Base-by-base conservation (phyloP, 306 rosid genomes). In the Trifolium pratense region DNA sequence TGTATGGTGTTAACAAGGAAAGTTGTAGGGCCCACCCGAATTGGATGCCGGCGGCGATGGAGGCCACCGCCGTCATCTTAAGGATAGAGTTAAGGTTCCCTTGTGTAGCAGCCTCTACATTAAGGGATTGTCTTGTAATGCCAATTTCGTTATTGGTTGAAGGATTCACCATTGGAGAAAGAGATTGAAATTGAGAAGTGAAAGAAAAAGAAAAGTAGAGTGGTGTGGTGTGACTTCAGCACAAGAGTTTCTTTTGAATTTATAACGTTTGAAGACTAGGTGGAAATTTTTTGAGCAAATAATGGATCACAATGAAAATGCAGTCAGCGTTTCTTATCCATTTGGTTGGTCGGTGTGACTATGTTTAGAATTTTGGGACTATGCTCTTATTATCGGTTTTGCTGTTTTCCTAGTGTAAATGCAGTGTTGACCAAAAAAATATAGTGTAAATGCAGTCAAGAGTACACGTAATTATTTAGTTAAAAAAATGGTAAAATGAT, bases 1-100 rank as follows among this genome's bases (percentile, higher is more conserved):
- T 83, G 12, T 92, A 92, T 0, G 97, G 96, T 3, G 97, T 92
- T 0, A 92, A 21, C 0, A 92, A 42, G 0, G 94, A 90, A 0
- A 92, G 92, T 23, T 92, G 94, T 0, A 92, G 78, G 2, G 97
- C 97, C 97, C 97, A 90, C 0, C 94, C 96, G 51, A 92, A 92
- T 58, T 92, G 96, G 1, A 92, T 11, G 0, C 94, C 96, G 0
- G 94, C 90, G 0, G 94, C 97, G 0, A 92, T 88, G 1, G 94
- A 83, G 0, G 97, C 84, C 4, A 90, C 92, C 0, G 52, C 58
- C 10, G 84, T 39, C 31, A 92, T 72, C 51, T 85, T 86, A 0
- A 40, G 10, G 0, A 88, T 18, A 0, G 95, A 81, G 42, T 72
- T 78, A 0, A 68, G 40, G 7, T 66, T 10, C 2, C 23, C 7